Base-by-base conservation (phyloP, 2,329 filamentous ascomycete genomes). In the Xylaria multiplex region DNA sequence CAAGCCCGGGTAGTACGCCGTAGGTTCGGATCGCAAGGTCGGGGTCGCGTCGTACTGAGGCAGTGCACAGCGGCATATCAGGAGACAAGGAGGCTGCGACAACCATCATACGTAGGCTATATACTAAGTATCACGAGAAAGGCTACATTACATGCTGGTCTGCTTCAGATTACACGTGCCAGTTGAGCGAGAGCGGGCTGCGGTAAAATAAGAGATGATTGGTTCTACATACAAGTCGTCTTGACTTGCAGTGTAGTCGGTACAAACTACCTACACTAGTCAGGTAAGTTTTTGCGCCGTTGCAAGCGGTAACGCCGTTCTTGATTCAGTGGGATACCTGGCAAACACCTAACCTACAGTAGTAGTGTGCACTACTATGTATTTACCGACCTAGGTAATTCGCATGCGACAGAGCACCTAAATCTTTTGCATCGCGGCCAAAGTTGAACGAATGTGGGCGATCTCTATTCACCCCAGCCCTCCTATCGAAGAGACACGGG, bases 371-470 rank as follows among this genome's bases (percentile, higher is more conserved):
- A 27, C 27, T 27, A 19, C 19, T 19, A 19, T 19, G 19, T 19
- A 27, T 27, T 27, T 27, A 27, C 46, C 16, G 9, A 52, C 24
- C 32, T 40, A 53, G n/a, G 46, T 43, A 40, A 22, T 40, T 59
- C 42, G 30, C 24, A 66, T 67, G 60, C 60, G 65, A 48, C 40
- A 49, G 27, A 37, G 45, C 56, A 61, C 50, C 60, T 64, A 64
- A 67, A 59, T 35, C 42, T 9, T 9, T 32, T 24, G 27, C 50
- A 54, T n/a, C 49, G 22, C 46, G 19, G 13, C 50, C 7, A 45
- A 27, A 30, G 16, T n/a, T 45, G 35, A 32, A 13, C 13, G 11
- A 50, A 8, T 50, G 27, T 19, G 30, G 49, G 14, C 49, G 49
- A 52, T 52, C 49, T 40, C 27, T 32, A 52, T 35, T 35, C 13